These are phyloP conservation scores for Camellia oleifera DNA, from an alignment of 179 eudicot species.

Conservation along the genomic window DNA sequence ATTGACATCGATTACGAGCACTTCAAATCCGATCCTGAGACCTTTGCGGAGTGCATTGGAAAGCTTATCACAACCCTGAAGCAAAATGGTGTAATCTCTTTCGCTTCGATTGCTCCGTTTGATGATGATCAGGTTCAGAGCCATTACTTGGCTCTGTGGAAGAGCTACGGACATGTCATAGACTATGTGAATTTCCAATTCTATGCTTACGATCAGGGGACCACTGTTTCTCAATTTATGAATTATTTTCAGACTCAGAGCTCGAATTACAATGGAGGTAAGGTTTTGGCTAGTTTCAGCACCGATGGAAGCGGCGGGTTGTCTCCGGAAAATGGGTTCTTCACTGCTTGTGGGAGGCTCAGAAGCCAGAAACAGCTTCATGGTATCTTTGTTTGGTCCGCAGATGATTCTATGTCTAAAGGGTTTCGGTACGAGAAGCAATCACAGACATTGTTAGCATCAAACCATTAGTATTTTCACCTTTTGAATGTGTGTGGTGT, in stretches of 20 bases:
- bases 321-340: slow-evolving; percentile 38
- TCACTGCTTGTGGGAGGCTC: slow-evolving; percentile 35
- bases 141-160: slow-evolving; percentile 55
- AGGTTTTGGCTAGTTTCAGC: slow-evolving; percentile 50
- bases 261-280: slow-evolving; percentile 44
- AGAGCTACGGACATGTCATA: slow-evolving; percentile 41
- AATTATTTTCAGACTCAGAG: slow-evolving; percentile 37
- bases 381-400: slow-evolving; percentile 60
- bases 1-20: slow-evolving; percentile 66
- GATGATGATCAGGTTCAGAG: slow-evolving; percentile 36
- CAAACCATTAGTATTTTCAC: no score
- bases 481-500: no score
- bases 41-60: slow-evolving; percentile 55
- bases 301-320: slow-evolving; percentile 54
- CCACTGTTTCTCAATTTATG: slow-evolving; percentile 39
- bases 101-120: slow-evolving; percentile 59
- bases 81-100: slow-evolving; percentile 32
- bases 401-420: slow-evolving; percentile 45
- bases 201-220: slow-evolving; percentile 48
- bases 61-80: slow-evolving; percentile 44
- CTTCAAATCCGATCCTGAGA: slow-evolving; percentile 30
- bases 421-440: slow-evolving; percentile 40
- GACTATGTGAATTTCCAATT: slow-evolving; percentile 65
- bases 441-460: slow-evolving; percentile 39
- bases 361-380: slow-evolving; percentile 31